Evolutionary conservation across 1,284 basidiomycete genomes (phyloP), one percentile per base, ranked within the genome.

Genomic region (Lignosus rhinocerotis): DNA sequence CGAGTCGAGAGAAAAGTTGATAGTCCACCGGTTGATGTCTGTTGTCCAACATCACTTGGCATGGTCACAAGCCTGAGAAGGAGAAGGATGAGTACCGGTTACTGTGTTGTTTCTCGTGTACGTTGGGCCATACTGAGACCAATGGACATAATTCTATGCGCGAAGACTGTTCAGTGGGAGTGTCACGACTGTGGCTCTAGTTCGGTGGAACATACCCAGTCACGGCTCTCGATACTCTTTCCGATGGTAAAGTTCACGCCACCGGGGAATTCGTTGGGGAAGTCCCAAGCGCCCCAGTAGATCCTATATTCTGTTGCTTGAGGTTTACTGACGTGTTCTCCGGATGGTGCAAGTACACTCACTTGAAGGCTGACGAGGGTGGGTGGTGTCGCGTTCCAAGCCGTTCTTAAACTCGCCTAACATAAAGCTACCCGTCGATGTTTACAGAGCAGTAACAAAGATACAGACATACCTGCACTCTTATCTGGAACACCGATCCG

Each of bases 201-300:
- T 4, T 10, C 19, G 25, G 7, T 2, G 49, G 19, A 10, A 46
- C 52, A 9, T 25, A 61, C 58, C 58, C 61, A 70, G 54, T 72
- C 69, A 2, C 55, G 57, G n/a, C 51, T 53, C 45, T 66, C 66
- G 2, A 60, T 53, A 41, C 69, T 70, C 36, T 60, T 51, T 12
- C 70, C 70, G 43, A 72, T 59, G 1, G 70, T 72, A 45, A 69
- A 72, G 55, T 72, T 72, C 14, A 70, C 68, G 12, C 70, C 70
- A 2, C 55, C 55, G 1, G 70, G 70, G 53, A 72, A 72, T 39
- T 72, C 65, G 21, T 55, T 67, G 4, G 68, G 66, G 56, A 70
- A 72, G 49, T 70, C 67, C 66, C 67, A 72, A 8, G 69, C 67
- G 17, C 70, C 70, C 67, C 69, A 72, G 55, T 65, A 69, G 33